These are phyloP conservation scores for Aureobasidium sp. DNA, from an alignment of 2,329 filamentous ascomycete genomes.

Conservation along the genomic window DNA sequence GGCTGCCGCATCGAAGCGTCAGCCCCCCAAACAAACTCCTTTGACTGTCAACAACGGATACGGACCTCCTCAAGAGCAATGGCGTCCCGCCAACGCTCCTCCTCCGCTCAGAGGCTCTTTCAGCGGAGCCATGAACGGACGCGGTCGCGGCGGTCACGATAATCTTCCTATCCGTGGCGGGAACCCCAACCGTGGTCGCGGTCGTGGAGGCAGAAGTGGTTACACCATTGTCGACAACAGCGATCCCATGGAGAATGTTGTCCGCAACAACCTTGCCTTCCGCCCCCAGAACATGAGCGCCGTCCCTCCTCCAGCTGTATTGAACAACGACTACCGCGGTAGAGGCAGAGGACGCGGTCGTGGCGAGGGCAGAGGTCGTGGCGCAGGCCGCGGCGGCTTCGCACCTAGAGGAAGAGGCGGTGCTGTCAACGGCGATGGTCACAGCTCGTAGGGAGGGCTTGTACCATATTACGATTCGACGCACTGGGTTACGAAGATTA, in stretches of 20 bases:
- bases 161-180: constrained; percentile 35
- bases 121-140: constrained; percentile 48
- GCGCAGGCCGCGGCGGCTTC: constrained; percentile 14
- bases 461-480: neutral
- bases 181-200: constrained; percentile 23
- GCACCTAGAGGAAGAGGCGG: constrained; percentile 18
- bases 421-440: neutral
- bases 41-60: constrained; percentile 34
- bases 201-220: constrained; percentile 31
- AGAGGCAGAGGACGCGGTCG: constrained; percentile 23
- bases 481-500: neutral
- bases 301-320: constrained; percentile 52
- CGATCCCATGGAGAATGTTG: constrained; percentile 47
- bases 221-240: constrained; percentile 43
- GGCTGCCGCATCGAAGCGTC: constrained; percentile 19
- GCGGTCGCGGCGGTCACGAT: constrained; percentile 34
- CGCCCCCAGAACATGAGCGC: constrained; percentile 47
- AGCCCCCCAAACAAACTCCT: constrained; percentile 20
- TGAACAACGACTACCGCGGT: constrained; percentile 40
- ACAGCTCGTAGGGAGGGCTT: neutral
- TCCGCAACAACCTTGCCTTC: constrained; percentile 51
- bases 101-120: constrained; percentile 53
- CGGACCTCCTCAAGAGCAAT: constrained; percentile 54
- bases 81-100: constrained; percentile 50
- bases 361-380: constrained; percentile 20